Percentiles rank a stretch among this genome's conserved stretches.
Evolutionary conservation across 2,329 filamentous ascomycete genomes (phyloP).

Genomic region (Teratosphaeriaceae sp.): DNA sequence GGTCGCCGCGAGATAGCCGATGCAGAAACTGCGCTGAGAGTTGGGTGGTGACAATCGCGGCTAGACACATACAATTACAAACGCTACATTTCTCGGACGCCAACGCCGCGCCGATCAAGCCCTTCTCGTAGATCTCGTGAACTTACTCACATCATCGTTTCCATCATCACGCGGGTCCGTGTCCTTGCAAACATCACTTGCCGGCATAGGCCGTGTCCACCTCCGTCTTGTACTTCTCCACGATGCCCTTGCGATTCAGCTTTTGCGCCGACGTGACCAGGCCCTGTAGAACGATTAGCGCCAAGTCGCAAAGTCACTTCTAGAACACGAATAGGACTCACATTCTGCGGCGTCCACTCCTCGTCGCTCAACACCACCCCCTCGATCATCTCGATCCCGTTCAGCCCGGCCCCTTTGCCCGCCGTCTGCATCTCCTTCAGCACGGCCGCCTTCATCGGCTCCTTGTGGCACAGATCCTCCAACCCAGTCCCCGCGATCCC

Average conservation of each 20-base stretch:
- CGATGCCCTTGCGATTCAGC: conserved; percentile 44
- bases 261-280: conserved; percentile 48
- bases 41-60: no score
- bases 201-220: conserved; percentile 41
- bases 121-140: no score
- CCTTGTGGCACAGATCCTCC: conserved; percentile 62
- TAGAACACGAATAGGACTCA: conserved; percentile 43
- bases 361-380: conserved; percentile 75
- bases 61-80: no score
- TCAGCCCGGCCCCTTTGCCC: conserved; percentile 60
- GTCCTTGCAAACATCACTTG: no score
- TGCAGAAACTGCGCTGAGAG: no score
- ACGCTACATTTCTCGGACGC: no score
- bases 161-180: no score
- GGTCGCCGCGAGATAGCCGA: no score
- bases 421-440: conserved; percentile 62
- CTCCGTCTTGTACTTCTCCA: conserved; percentile 46
- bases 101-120: no score
- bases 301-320: conserved; percentile 8
- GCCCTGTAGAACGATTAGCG: conserved; percentile 29
- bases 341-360: conserved; percentile 80
- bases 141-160: no score
- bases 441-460: conserved; percentile 58
- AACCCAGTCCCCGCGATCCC: conserved; percentile 58
- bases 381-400: conserved; percentile 65